A percentile compares a stretch with the other conserved stretches of the same genome.
Conservation (phyloP, 1,284 basidiomycete species). For the Ceratobasidium sp. region DNA sequence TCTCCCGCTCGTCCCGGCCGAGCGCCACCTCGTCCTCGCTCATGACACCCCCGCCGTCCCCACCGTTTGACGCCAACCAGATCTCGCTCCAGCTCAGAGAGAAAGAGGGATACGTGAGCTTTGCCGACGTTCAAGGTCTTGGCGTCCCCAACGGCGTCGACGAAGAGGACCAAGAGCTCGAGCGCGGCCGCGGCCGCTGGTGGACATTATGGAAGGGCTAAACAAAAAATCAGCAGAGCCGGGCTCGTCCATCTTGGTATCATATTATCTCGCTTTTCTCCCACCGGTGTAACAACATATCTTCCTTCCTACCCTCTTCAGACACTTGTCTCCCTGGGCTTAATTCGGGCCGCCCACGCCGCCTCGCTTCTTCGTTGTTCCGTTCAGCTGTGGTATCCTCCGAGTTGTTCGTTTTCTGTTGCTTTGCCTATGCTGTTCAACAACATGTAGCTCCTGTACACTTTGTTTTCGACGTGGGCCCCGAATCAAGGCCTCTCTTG, state of each 20-base stretch:
- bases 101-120: slow-evolving; percentile 43
- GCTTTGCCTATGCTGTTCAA: not conserved
- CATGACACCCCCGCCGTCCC: slow-evolving; percentile 39
- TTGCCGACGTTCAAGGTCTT: slow-evolving; percentile 43
- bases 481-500: not conserved
- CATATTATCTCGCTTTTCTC: not conserved
- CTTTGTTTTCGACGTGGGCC: slow-evolving; percentile 8
- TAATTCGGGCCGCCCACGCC: slow-evolving; percentile 1
- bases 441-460: slow-evolving; percentile 5
- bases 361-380: not conserved
- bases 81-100: slow-evolving; percentile 40
- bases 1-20: slow-evolving; percentile 4
- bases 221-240: not conserved
- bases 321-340: not conserved
- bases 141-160: slow-evolving; percentile 41
- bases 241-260: not conserved
- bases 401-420: not conserved
- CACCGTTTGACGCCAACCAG: slow-evolving; percentile 40
- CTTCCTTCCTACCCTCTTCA: not conserved
- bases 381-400: slow-evolving; percentile 1
- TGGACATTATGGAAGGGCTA: slow-evolving; percentile 41
- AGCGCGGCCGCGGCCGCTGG: slow-evolving; percentile 38
- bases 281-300: slow-evolving; percentile 13
- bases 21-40: slow-evolving; percentile 3
- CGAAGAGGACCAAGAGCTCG: slow-evolving; percentile 36